Evolutionary conservation across 768 basidiomycete species (phyloP).

Genomic region (Suillus lakei): DNA sequence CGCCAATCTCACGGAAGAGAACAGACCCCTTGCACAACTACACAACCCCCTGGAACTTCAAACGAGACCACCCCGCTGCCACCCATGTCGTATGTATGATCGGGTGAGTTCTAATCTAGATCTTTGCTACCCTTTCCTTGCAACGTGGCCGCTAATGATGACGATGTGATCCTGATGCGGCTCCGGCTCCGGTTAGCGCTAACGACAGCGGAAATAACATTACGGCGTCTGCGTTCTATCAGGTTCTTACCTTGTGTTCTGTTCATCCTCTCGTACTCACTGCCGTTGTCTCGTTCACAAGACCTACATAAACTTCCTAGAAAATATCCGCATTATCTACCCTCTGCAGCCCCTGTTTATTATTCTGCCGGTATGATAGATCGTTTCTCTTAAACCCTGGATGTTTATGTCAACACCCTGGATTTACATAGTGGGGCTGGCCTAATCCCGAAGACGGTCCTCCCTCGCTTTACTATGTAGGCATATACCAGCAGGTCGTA

Average conservation of each 20-base stretch:
- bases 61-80: conserved; percentile 47
- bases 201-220: conserved; percentile 61
- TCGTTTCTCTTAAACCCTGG: conserved; percentile 1
- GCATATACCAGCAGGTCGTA: conserved; percentile 51
- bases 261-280: not conserved
- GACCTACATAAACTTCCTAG: conserved; percentile 54
- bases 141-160: conserved; percentile 5
- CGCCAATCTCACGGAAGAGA: not conserved
- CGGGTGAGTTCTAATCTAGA: conserved; percentile 38
- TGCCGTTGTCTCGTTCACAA: conserved; percentile 21
- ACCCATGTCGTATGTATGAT: conserved; percentile 64
- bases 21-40: conserved; percentile 53
- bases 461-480: conserved; percentile 50
- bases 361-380: conserved; percentile 50
- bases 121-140: conserved; percentile 1
- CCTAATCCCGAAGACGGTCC: conserved; percentile 53
- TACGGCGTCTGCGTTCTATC: conserved; percentile 46
- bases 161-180: not conserved
- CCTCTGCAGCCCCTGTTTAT: conserved; percentile 53
- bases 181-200: conserved; percentile 38
- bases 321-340: conserved; percentile 48
- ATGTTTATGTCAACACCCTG: not conserved
- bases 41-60: conserved; percentile 63
- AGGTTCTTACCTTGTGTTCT: conserved; percentile 32
- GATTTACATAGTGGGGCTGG: conserved; percentile 54